Conservation (phyloP, 176 grass and related monocot genomes). For the Triticum urartu region DNA sequence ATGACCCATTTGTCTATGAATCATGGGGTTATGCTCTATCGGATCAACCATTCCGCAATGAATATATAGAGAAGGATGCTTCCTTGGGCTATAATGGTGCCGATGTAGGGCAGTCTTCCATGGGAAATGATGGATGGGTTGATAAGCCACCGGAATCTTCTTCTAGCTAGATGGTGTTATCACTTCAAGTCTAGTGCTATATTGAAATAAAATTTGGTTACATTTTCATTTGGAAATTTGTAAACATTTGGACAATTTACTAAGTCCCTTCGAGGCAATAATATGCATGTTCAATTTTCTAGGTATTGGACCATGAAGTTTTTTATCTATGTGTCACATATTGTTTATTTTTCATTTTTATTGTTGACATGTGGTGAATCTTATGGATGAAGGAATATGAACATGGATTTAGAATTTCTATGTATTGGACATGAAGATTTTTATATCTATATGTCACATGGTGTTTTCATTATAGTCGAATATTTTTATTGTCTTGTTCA, state of each 20-base stretch:
- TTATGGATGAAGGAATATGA: background rate
- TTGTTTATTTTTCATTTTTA: background rate
- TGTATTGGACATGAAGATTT: no score
- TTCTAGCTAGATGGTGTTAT: background rate
- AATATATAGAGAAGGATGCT: background rate
- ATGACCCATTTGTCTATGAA: background rate
- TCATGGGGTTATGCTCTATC: background rate
- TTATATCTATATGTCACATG: no score
- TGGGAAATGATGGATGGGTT: background rate
- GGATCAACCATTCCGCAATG: background rate
- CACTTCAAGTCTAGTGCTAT: background rate
- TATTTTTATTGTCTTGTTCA: background rate
- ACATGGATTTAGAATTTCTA: background rate
- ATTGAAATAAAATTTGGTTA: background rate
- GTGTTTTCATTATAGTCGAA: background rate
- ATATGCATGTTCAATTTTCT: background rate
- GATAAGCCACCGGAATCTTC: no score
- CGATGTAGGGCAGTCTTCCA: background rate
- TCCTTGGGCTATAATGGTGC: background rate
- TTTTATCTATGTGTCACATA: background rate
- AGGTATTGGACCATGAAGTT: background rate
- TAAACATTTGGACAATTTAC: background rate
- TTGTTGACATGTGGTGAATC: background rate
- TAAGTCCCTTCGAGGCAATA: background rate
- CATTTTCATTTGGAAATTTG: background rate